Evolutionary conservation across 2,329 filamentous ascomycete species (phyloP).

Genomic region (Xylaria sp.): DNA sequence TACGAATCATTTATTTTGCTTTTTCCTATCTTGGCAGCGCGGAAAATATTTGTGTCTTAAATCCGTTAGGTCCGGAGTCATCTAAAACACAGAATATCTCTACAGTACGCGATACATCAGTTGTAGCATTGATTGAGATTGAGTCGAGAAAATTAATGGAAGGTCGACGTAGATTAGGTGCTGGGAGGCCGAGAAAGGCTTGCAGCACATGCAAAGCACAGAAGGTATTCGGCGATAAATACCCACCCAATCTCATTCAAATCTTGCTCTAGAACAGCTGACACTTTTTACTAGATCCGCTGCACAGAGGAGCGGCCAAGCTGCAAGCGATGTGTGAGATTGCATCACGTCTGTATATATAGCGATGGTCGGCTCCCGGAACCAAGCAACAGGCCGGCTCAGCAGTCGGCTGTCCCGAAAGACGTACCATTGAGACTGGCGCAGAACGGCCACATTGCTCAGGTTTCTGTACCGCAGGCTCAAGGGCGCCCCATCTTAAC

Average conservation of each 20-base stretch:
- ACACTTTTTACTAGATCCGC: conserved; percentile 13
- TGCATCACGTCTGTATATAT: conserved; percentile 18
- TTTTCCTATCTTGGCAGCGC: not conserved
- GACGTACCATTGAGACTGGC: not conserved
- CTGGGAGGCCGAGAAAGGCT: conserved; percentile 20
- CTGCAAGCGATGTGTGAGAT: conserved; percentile 25
- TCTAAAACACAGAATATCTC: not conserved
- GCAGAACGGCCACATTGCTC: not conserved
- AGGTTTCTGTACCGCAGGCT: not conserved
- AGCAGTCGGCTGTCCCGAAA: not conserved
- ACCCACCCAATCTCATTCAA: not conserved
- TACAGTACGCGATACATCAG: not conserved
- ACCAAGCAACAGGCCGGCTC: not conserved
- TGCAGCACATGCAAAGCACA: conserved; percentile 23
- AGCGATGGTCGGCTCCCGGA: not conserved
- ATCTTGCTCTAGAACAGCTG: too few relatives aligned
- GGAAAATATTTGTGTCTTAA: not conserved
- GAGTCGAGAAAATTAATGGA: not conserved
- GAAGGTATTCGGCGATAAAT: conserved; percentile 6
- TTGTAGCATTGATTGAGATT: not conserved
- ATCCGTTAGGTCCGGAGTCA: conserved; percentile 8
- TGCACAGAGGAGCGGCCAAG: conserved; percentile 26
- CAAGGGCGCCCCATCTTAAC: not conserved
- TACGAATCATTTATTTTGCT: not conserved
- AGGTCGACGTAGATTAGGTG: not conserved